Conservation (phyloP, 1,139 yeast species). For the Martiniozyma asiatica region DNA sequence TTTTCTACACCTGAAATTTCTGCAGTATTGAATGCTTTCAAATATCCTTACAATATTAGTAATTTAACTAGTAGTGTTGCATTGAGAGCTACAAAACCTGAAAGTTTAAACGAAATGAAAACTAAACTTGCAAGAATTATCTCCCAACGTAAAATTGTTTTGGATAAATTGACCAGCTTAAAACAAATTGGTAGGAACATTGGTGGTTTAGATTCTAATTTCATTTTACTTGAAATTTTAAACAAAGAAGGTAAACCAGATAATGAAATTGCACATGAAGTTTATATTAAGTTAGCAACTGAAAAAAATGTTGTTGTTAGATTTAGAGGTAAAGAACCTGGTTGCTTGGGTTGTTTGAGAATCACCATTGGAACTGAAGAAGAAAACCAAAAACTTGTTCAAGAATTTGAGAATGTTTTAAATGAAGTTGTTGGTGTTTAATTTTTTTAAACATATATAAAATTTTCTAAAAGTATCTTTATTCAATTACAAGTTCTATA, state of each 20-base stretch:
- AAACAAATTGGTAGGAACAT: conserved; percentile 59
- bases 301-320: conserved; percentile 73
- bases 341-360: conserved; percentile 80
- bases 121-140: conserved; percentile 37
- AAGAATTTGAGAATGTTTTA: conserved; percentile 34
- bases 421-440: conserved; percentile 9
- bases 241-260: conserved; percentile 51
- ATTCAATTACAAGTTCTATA: too few species aligned
- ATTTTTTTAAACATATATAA: not conserved
- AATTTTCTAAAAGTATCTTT: not conserved
- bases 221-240: conserved; percentile 60
- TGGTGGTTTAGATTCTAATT: conserved; percentile 87
- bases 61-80: conserved; percentile 72
- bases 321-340: conserved; percentile 80
- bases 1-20: conserved; percentile 53
- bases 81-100: conserved; percentile 49
- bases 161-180: conserved; percentile 39
- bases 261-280: conserved; percentile 52
- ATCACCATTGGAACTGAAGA: conserved; percentile 74
- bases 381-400: conserved; percentile 52
- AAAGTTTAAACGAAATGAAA: conserved; percentile 52
- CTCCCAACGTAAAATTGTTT: conserved; percentile 42
- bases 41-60: conserved; percentile 92
- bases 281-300: conserved; percentile 62
- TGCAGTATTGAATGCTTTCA: conserved; percentile 67